A percentile compares a stretch with the other conserved stretches of the same genome.
Conservation (phyloP, 2,329 filamentous ascomycete species). For the Penicillium crustosum region DNA sequence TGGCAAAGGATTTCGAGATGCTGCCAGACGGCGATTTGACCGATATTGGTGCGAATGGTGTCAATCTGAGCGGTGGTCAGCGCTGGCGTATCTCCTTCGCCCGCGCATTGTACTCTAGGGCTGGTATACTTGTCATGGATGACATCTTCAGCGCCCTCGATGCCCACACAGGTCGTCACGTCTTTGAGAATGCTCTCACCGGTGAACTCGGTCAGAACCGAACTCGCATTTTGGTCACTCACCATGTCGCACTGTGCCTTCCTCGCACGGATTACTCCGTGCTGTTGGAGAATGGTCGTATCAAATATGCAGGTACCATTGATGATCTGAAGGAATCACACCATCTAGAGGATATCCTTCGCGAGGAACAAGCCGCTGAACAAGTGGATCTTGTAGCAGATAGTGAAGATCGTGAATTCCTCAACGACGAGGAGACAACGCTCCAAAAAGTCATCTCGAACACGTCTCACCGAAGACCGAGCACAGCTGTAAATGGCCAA, state of each 20-base stretch:
- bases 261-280: constrained; percentile 72
- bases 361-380: constrained; percentile 47
- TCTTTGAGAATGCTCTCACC: constrained; percentile 73
- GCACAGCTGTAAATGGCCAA: constrained; percentile 10
- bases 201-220: constrained; percentile 68
- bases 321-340: constrained; percentile 54
- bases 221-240: constrained; percentile 77
- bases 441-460: constrained; percentile 28
- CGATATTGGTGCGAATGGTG: constrained; percentile 80
- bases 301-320: constrained; percentile 63
- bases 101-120: constrained; percentile 74
- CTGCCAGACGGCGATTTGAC: constrained; percentile 74
- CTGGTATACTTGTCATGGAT: constrained; percentile 73
- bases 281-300: constrained; percentile 67
- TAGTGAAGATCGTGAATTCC: constrained; percentile 13
- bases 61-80: constrained; percentile 81
- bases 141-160: constrained; percentile 83
- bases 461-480: constrained; percentile 12
- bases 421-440: constrained; percentile 16
- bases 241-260: constrained; percentile 72
- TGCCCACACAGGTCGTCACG: constrained; percentile 74
- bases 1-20: constrained; percentile 74
- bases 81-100: constrained; percentile 80
- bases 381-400: constrained; percentile 23
- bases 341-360: constrained; percentile 45